Evolutionary conservation across 768 basidiomycete genomes (phyloP).

Genomic region (Suillus alpinus): DNA sequence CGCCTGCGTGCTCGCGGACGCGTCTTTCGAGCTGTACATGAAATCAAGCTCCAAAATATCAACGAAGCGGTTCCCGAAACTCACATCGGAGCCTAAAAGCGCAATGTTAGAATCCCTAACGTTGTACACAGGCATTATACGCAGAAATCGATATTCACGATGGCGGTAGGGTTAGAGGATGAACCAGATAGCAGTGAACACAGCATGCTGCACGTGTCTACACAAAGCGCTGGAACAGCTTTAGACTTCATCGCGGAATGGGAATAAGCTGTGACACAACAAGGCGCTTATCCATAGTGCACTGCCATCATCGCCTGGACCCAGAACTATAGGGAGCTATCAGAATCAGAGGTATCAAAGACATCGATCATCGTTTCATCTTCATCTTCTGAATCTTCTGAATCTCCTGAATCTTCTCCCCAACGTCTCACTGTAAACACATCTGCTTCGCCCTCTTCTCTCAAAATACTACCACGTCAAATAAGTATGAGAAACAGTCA

Average conservation of each 20-base stretch:
- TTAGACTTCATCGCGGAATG: not conserved
- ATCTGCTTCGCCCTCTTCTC: conserved; percentile 55
- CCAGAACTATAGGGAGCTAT: not conserved
- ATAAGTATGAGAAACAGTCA: conserved; percentile 5
- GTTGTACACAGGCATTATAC: conserved; percentile 34
- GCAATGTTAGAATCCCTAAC: conserved; percentile 65
- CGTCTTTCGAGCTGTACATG: conserved; percentile 40
- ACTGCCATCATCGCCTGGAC: not conserved
- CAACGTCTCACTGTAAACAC: conserved; percentile 49
- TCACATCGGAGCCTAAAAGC: conserved; percentile 59
- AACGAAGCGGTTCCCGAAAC: conserved; percentile 11
- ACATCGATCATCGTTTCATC: not conserved
- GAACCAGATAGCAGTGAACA: conserved; percentile 8
- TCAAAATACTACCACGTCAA: conserved; percentile 47
- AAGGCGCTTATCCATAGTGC: not conserved
- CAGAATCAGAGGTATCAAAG: not conserved
- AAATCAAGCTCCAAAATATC: not conserved
- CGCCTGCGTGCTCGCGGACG: conserved; percentile 51
- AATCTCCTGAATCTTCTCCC: conserved; percentile 27
- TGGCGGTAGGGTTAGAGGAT: conserved; percentile 1
- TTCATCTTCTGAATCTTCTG: conserved; percentile 21
- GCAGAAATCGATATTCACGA: conserved; percentile 5
- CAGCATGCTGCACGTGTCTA: conserved; percentile 17
- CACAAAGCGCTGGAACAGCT: not conserved
- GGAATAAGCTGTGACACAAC: not conserved